Evolutionary conservation across 1,284 basidiomycete genomes (phyloP).

Genomic region (Sporisorium exsertum): DNA sequence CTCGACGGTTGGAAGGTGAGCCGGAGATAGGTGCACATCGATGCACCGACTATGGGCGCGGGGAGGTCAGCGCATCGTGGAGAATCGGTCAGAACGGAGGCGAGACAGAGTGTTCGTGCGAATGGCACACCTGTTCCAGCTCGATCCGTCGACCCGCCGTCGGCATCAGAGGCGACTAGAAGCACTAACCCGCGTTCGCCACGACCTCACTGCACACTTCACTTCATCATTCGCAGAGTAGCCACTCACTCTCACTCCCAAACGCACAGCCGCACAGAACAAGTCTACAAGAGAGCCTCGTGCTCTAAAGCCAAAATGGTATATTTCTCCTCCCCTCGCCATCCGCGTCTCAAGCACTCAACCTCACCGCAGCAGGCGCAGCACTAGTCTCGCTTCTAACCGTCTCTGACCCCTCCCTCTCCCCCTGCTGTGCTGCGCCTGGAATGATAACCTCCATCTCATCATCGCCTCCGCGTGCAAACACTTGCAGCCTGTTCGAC

Average conservation of each 20-base stretch:
- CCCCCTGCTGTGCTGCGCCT: background rate
- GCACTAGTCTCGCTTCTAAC: background rate
- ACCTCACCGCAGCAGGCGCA: background rate
- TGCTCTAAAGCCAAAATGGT: background rate
- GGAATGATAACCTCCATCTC: conserved; percentile 36
- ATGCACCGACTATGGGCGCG: too few species aligned
- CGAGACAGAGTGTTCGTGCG: too few species aligned
- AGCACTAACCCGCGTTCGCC: too few species aligned
- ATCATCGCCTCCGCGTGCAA: conserved; percentile 14
- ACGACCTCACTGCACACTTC: too few species aligned
- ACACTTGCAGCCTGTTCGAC: conserved; percentile 16
- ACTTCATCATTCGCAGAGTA: too few species aligned
- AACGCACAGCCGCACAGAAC: background rate
- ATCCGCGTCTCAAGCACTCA: background rate
- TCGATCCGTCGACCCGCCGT: too few species aligned
- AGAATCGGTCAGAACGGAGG: too few species aligned
- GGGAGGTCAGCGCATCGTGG: too few species aligned
- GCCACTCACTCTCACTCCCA: background rate
- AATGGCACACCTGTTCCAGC: too few species aligned
- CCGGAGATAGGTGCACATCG: too few species aligned
- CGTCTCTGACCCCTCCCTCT: conserved; percentile 1
- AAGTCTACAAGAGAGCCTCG: background rate
- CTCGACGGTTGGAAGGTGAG: too few species aligned
- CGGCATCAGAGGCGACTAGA: too few species aligned
- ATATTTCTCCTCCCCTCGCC: background rate